A percentile compares a stretch with the other conserved stretches of the same genome.
These are phyloP conservation scores for Globisporangium cylindrosporum DNA, from an alignment of 352 stramenopile genomes.

Conservation along the genomic window DNA sequence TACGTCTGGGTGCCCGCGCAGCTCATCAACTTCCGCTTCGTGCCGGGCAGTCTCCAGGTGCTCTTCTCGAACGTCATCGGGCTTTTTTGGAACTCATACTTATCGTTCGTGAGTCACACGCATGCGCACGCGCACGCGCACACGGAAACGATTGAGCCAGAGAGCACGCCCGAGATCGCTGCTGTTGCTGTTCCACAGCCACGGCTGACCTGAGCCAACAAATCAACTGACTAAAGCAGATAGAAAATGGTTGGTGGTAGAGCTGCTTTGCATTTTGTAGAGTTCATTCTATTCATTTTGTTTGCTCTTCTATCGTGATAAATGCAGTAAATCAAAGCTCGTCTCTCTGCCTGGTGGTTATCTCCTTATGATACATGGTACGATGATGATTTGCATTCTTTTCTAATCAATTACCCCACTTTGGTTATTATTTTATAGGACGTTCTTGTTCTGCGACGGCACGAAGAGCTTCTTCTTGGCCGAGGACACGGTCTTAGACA, in stretches of 20 bases:
- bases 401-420: too few species aligned
- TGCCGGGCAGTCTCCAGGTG: not conserved
- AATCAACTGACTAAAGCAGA: not conserved
- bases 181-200: not conserved
- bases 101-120: not conserved
- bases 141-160: not conserved
- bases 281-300: not conserved
- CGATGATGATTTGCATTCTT: too few species aligned
- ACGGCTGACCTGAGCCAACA: not conserved
- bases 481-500: constrained; percentile 58
- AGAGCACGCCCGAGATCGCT: not conserved
- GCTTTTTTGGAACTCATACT: not conserved
- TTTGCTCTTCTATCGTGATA: not conserved
- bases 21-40: not conserved
- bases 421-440: constrained; percentile 1
- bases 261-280: not conserved
- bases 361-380: too few species aligned
- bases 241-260: not conserved
- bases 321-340: not conserved
- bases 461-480: constrained; percentile 48
- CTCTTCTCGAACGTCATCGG: not conserved
- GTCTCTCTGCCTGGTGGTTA: too few species aligned
- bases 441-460: constrained; percentile 11
- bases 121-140: not conserved
- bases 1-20: not conserved